These are phyloP conservation scores for Aspergillus bertholletiae DNA, from an alignment of 495 filamentous ascomycete species.

Conservation along the genomic window DNA sequence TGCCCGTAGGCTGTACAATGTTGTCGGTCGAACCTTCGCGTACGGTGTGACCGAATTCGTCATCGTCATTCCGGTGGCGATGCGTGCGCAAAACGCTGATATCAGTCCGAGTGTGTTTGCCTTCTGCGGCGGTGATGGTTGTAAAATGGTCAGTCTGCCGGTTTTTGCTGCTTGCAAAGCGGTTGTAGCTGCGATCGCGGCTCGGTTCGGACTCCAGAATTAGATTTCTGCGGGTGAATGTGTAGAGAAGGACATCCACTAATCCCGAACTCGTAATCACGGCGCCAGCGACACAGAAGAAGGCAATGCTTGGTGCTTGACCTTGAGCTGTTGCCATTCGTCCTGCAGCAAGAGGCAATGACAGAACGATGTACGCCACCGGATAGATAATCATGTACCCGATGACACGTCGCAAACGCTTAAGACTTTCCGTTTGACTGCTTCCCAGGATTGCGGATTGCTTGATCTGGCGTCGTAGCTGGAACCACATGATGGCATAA, in stretches of 20 bases:
- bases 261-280: slow-evolving; percentile 72
- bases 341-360: slow-evolving; percentile 65
- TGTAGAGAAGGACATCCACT: slow-evolving; percentile 70
- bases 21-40: slow-evolving; percentile 40
- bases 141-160: slow-evolving; percentile 29
- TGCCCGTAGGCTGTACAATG: slow-evolving; percentile 26
- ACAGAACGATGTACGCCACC: slow-evolving; percentile 67
- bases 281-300: slow-evolving; percentile 67
- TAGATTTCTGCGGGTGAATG: slow-evolving; percentile 56
- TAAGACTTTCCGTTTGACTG: slow-evolving; percentile 35
- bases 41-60: slow-evolving; percentile 10
- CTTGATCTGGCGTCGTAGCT: slow-evolving; percentile 47
- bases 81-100: slow-evolving; percentile 22
- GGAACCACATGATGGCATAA: slow-evolving; percentile 63
- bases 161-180: slow-evolving; percentile 30
- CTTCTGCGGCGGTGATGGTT: slow-evolving; percentile 28
- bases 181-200: slow-evolving; percentile 34
- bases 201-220: slow-evolving; percentile 44
- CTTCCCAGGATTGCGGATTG: slow-evolving; percentile 37
- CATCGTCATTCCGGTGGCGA: slow-evolving; percentile 14
- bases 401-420: slow-evolving; percentile 47
- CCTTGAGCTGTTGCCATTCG: slow-evolving; percentile 65
- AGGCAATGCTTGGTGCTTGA: slow-evolving; percentile 47
- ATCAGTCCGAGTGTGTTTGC: slow-evolving; percentile 23
- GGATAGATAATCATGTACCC: slow-evolving; percentile 75